phyloP scores from a whole-genome alignment of 2,329 filamentous ascomycete genomes.

The Aureobasidium leucospermi region DNA sequence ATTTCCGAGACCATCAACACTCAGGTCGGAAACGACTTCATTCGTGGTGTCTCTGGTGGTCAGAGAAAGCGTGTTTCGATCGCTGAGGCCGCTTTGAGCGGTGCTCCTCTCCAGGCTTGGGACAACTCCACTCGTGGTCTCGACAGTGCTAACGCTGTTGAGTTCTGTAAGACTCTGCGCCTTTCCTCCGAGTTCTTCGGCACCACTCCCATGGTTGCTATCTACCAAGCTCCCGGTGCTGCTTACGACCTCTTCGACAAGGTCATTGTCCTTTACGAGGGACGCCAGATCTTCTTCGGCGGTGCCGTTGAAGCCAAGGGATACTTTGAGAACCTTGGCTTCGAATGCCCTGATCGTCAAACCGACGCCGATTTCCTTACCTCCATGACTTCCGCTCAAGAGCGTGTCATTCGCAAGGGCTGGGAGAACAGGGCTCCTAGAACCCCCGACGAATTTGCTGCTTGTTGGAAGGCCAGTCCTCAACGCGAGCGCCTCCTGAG shows the following conservation, averaged over 20 bases:
- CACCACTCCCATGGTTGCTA: constrained; percentile 61
- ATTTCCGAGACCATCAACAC: constrained; percentile 68
- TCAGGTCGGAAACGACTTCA: constrained; percentile 65
- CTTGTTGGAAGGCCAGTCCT: constrained; percentile 48
- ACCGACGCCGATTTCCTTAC: constrained; percentile 73
- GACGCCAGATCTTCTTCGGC: constrained; percentile 67
- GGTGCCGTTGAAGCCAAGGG: constrained; percentile 53
- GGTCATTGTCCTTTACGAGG: constrained; percentile 61
- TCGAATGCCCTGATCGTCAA: constrained; percentile 62
- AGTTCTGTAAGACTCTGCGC: constrained; percentile 65
- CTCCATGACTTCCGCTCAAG: constrained; percentile 54
- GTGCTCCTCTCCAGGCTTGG: constrained; percentile 59
- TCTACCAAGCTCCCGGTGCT: constrained; percentile 64
- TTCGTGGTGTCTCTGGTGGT: constrained; percentile 67
- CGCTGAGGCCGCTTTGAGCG: constrained; percentile 65
- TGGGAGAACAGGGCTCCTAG: constrained; percentile 40
- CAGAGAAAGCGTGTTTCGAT: constrained; percentile 78
- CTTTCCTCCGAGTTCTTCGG: constrained; percentile 60
- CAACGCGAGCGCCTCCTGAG: constrained; percentile 38
- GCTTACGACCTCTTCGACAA: constrained; percentile 67
- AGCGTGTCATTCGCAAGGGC: constrained; percentile 38
- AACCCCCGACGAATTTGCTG: constrained; percentile 44
- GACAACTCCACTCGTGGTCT: constrained; percentile 70
- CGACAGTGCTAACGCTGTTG: constrained; percentile 67
- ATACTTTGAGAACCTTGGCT: constrained; percentile 67